Evolutionary conservation across 2,329 filamentous ascomycete genomes (phyloP), one percentile per base, ranked within the genome.

Genomic region (Talaromyces sp.): DNA sequence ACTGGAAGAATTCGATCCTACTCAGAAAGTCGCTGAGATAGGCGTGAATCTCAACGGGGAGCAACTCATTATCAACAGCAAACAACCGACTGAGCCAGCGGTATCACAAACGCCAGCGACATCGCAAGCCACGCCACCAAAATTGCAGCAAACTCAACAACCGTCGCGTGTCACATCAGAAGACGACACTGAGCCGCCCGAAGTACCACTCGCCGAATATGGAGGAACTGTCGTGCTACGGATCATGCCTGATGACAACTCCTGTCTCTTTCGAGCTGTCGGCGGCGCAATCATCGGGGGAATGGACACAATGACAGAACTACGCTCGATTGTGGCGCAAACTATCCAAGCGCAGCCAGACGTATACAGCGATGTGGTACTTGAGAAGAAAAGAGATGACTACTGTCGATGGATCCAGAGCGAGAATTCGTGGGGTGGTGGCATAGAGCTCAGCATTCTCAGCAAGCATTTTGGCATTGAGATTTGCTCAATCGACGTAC

Each of bases 181-280:
- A 5, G 69, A 79, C 27, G 80, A 84, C 47, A 81, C 82, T 54
- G 87, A 90, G 68, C 85, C 87, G 1, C 88, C 88, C 0, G 86
- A 89, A 70, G 77, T 90, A 1, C 78, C 83, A 0, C 81, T 88
- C 0, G 82, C 85, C 7, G 79, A 83, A 33, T 83, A 85, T 58
- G 79, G 79, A 37, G 86, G 85, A 56, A 85, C 82, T 1, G 76
- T 86, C 19, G 90, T 96, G 9, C 85, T 97, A 19, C 89, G 94
- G 14, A 91, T 98, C 60, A 97, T 98, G 94, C 92, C 93, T 4
- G 94, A 97, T 73, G 94, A 98, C 77, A 97, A 97, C 77, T 92
- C 89, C 65, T 98, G 94, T 78, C 88, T 98, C 72, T 98, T 97
- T 78, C 90, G 93, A 33, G 93, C 94, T 0, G 88, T 98, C 56